Base-by-base conservation (phyloP, 768 basidiomycete genomes). In the Plicaturopsis crispa region DNA sequence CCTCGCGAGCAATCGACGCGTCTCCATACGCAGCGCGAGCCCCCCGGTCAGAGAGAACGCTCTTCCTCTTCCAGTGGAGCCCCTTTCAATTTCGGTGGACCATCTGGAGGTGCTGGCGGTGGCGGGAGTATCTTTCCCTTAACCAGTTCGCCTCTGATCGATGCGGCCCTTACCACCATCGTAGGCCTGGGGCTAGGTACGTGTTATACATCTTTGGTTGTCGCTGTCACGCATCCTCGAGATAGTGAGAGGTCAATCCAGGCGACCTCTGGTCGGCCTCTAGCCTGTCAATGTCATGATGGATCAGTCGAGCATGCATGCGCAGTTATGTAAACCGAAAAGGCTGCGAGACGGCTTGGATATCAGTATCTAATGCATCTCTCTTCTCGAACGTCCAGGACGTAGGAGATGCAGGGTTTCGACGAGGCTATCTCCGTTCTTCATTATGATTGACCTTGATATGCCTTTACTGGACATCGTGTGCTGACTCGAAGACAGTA, bases 101-200 rank as follows among this genome's bases (percentile, higher is more conserved):
- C 10, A 14, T 8, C 10, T 28, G 45, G 22, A 20, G 39, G 40
- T 19, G 34, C 33, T 19, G 4, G 21, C 43, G 35, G 43, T 16
- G 52, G 38, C 31, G 41, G 53, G 49, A 56, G 50, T 49, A 42
- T 49, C 56, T 58, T 47, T 46, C 53, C 51, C 44, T 55, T 61
- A 37, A 55, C 44, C 24, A 40, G 43, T 17, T 52, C 51, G 35
- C 46, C 43, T 28, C 44, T 56, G 35, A 42, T 54, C 19, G 77
- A 82, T 57, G 76, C 73, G 21, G 66, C 74, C 6, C 49, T 79
- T 23, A 80, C 78, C 6, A 74, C 79, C 0, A 50, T 76, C 11
- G 61, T 82, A 46, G 79, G 78, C n/a, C 57, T 84, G 42, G 66
- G 67, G 36, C 69, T 81, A 59, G 72, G 76, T 74, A 48, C 52